Conservation (phyloP, 768 basidiomycete genomes). For the Mycena filopes region DNA sequence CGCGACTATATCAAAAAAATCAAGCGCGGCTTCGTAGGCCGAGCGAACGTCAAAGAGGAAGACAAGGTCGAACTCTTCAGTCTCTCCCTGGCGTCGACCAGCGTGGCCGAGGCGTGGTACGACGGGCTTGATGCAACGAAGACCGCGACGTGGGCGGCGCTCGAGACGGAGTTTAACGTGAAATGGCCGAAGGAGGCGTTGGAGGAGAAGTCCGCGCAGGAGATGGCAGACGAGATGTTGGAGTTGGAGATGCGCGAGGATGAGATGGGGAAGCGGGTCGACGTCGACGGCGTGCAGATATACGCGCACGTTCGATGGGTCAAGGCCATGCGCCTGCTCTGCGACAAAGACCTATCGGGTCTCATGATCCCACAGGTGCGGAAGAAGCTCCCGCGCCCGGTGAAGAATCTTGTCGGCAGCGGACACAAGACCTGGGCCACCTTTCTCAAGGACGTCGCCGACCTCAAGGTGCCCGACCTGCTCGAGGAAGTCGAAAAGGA, state of each 20-base stretch:
- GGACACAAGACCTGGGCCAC: neutral
- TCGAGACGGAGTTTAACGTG: neutral
- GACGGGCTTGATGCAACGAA: neutral
- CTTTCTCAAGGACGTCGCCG: neutral
- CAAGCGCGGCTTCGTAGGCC: neutral
- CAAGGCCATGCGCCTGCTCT: too few species aligned
- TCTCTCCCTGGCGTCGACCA: too few species aligned
- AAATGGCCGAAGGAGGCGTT: conserved; percentile 10
- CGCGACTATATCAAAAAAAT: conserved; percentile 1
- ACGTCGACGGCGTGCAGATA: too few species aligned
- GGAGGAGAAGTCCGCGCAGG: neutral
- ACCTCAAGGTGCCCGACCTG: neutral
- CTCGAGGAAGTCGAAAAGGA: neutral
- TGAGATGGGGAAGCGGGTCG: too few species aligned
- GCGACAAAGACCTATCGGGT: too few species aligned
- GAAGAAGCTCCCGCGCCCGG: too few species aligned
- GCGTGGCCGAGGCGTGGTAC: conserved; percentile 1
- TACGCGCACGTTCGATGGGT: too few species aligned
- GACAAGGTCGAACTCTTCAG: neutral
- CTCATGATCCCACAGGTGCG: too few species aligned
- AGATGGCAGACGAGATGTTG: neutral
- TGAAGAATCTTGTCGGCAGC: too few species aligned
- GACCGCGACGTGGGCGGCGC: conserved; percentile 6
- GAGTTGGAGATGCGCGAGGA: too few species aligned
- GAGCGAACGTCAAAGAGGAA: neutral